Base-by-base conservation (phyloP, 2,329 filamentous ascomycete species). In the Chaetomium strumarium region DNA sequence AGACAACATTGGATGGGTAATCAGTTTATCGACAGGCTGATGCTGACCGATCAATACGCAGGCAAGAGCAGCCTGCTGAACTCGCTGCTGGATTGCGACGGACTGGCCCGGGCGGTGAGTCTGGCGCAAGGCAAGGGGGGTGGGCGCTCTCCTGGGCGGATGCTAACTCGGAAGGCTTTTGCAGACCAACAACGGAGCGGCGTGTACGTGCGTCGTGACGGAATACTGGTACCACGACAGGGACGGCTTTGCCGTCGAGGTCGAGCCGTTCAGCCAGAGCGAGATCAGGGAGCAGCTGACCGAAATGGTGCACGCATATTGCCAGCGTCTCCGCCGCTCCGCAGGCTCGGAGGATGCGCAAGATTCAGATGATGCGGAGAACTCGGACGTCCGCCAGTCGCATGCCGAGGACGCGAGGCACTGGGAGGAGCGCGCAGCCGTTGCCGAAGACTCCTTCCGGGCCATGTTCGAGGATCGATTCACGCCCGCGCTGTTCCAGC, bases 11-110 rank as follows among this genome's bases (percentile, higher is more conserved):
- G n/a, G n/a, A n/a, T n/a, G n/a, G n/a, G n/a, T n/a, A n/a, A n/a
- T n/a, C n/a, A n/a, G n/a, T n/a, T n/a, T n/a, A n/a, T n/a, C n/a
- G n/a, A n/a, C n/a, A n/a, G n/a, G n/a, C n/a, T n/a, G n/a, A n/a
- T n/a, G n/a, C n/a, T n/a, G n/a, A n/a, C n/a, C n/a, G n/a, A n/a
- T n/a, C n/a, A n/a, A n/a, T n/a, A n/a, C n/a, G n/a, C 30, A 70
- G 74, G 75, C 0, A 77, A 77, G 62, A 77, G 74, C 52, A 77
- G 75, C 52, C 60, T 77, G 3, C 63, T 78, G 14, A 78, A 77
- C 57, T 75, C 72, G 0, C 63, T 78, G 1, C 63, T 78, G 3
- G 74, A 78, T 46, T 63, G 46, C 0, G 46, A 57, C 1, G 64
- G 61, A 1, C 63, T 78, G 1, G 73, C 73, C 0, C 66, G 70